Evolutionary conservation across 192 early-diverging fungal genomes (phyloP).

Genomic region (Backusella parvicylindrica): DNA sequence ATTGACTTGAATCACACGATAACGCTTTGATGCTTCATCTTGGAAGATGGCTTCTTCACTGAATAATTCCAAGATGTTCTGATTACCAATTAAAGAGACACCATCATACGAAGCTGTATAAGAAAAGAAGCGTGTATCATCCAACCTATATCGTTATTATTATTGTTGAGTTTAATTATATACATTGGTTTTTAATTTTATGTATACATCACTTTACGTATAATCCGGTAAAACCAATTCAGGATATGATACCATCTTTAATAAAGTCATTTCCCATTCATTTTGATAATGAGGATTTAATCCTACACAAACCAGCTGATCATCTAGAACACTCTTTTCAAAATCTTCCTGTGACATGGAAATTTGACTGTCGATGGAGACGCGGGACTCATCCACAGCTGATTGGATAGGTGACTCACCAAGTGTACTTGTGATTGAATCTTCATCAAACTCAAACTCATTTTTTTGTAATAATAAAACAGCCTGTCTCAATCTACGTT

Average conservation of each 20-base stretch:
- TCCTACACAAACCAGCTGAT: conserved; percentile 58
- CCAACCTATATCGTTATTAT: neutral
- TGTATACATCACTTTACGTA: neutral
- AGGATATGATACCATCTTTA: conserved; percentile 63
- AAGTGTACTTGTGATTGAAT: conserved; percentile 32
- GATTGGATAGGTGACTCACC: neutral
- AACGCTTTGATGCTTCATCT: conserved; percentile 36
- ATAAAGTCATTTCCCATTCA: conserved; percentile 53
- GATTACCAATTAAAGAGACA: conserved; percentile 65
- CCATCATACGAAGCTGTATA: conserved; percentile 65
- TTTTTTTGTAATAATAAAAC: conserved; percentile 44
- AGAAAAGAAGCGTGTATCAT: conserved; percentile 57
- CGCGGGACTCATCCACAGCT: neutral
- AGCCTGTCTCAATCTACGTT: conserved; percentile 53
- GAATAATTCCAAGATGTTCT: conserved; percentile 50
- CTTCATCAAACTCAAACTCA: conserved; percentile 38
- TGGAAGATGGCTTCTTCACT: conserved; percentile 46
- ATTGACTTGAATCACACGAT: conserved; percentile 67
- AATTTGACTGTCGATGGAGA: neutral
- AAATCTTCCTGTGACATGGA: conserved; percentile 6
- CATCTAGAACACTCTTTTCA: conserved; percentile 39
- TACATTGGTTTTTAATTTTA: too few species aligned
- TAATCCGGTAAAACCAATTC: conserved; percentile 41
- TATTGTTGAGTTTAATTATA: too few species aligned
- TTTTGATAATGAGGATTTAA: conserved; percentile 54